Base-by-base conservation (phyloP, 805 yeast genomes). In the Kodamaea kaohsiungensis region DNA sequence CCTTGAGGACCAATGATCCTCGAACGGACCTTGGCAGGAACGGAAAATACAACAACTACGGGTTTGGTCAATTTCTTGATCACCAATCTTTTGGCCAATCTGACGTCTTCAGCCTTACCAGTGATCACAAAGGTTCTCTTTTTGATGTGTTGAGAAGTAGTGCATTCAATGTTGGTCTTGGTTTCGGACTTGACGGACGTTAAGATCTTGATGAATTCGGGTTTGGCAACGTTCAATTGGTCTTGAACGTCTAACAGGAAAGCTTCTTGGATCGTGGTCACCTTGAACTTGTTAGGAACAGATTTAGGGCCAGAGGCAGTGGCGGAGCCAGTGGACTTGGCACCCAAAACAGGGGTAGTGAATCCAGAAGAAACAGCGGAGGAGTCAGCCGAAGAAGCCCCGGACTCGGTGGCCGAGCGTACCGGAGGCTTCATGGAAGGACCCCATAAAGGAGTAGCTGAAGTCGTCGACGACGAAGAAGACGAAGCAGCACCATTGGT, bases 1-100 rank as follows among this genome's bases (percentile, higher is more conserved):
- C 98, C 98, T 67, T 87, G 89, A 45, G 92, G 80, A 55, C 98
- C 98, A 71, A 92, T 92, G 55, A 92, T 83, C 49, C 83, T 81
- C 7, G 96, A 81, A 70, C 95, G 83, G 55, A 89, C 79, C 60
- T 82, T 83, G 12, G 92, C 82, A 33, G 98, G 98, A 51, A 92
- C 82, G 30, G 78, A 67, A 65, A 92, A 82, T 30, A 76, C 71
- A 48, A 83, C 72, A 5, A 72, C 73, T 53, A 87, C 83, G 52
- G 96, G 96, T 68, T 86, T 87, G 39, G 96, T 86, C 66, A 93
- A 79, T 61, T 83, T 87, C 65, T 84, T 86, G 56, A 89, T 80
- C 54, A 93, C 79, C 59, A 88, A 89, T 58, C 90, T 81, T 69
- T 86, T 87, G 54, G 96, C 97, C 46, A 70, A 73, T 52, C 76